Evolutionary conservation across 768 basidiomycete species (phyloP), one percentile per base, ranked within the genome.

Genomic region (Rhodocollybia butyracea): DNA sequence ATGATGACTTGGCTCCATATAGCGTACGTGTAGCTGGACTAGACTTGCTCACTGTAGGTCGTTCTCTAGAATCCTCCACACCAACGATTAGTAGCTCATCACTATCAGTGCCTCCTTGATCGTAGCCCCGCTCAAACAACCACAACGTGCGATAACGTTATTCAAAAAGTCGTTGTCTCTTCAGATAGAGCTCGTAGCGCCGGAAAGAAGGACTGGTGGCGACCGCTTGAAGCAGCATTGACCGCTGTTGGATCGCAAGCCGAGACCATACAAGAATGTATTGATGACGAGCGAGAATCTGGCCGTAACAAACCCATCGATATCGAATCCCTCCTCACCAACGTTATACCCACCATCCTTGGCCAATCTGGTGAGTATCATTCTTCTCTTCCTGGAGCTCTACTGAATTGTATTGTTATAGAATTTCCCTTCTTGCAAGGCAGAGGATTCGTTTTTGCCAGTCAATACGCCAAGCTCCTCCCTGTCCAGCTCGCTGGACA

Each of bases 401-500:
- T 31, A 38, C 45, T 29, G 21, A 42, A 31, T 29, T 46, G 24
- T 38, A 22, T 41, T 50, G 27, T 50, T 40, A 7, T 52, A 96
- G 95, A 92, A 22, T 80, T 78, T 54, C 94, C 94, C 0, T 99
- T 98, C 81, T 70, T 99, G 27, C 96, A 98, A 71, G 97, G 96
- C 11, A 81, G 97, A 57, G 91, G 86, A 0, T 97, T 98, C 57
- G 91, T 98, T 42, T 95, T 98, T 61, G 93, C 94, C 2, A 94
- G 92, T 64, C 88, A 94, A 64, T 98, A 85, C 64, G 80, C 90
- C 1, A 82, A 84, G 60, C 70, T 88, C 10, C 76, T 98, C 4
- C 88, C 93, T 0, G 62, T 79, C 12, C 76, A 84, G 54, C 76
- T 94, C 46, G 86, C 91, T 1, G 82, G 83, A 1, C 91, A 94